phyloP scores from a whole-genome alignment of 495 filamentous ascomycete genomes.

The Cenococcum geophilum region DNA sequence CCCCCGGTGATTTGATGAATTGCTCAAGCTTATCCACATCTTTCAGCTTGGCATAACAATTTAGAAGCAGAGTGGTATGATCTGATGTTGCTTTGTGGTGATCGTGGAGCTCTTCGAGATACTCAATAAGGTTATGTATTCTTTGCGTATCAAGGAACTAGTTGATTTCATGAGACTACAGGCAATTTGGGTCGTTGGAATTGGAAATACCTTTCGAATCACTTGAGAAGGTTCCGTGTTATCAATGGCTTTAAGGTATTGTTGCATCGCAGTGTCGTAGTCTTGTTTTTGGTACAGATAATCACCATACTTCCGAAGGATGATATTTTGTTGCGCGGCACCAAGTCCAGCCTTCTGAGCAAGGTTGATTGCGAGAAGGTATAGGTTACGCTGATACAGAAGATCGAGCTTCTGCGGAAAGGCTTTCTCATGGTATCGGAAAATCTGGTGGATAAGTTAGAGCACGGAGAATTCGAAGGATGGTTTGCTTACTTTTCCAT shows the following conservation, averaged over 20 bases:
- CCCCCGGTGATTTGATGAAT: constrained; percentile 92
- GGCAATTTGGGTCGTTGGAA: background rate
- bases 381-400: constrained; percentile 88
- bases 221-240: constrained; percentile 92
- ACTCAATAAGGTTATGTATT: constrained; percentile 96
- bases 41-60: constrained; percentile 96
- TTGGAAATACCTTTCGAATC: constrained; percentile 65
- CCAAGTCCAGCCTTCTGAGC: constrained; percentile 83
- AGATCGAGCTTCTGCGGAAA: constrained; percentile 89
- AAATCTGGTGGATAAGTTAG: constrained; percentile 48
- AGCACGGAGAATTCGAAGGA: background rate
- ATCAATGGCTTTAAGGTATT: constrained; percentile 93
- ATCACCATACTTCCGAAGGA: constrained; percentile 90
- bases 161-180: constrained; percentile 13
- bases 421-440: constrained; percentile 86
- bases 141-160: constrained; percentile 91
- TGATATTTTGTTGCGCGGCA: constrained; percentile 73
- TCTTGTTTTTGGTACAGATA: constrained; percentile 91
- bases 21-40: constrained; percentile 91
- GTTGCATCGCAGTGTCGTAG: constrained; percentile 96
- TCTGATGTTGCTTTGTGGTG: constrained; percentile 91
- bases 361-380: constrained; percentile 83
- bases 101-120: constrained; percentile 92
- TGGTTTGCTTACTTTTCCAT: constrained; percentile 67
- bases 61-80: constrained; percentile 88